Evolutionary conservation across 2,329 filamentous ascomycete genomes (phyloP), one percentile per base, ranked within the genome.

Genomic region (Arthrobotrys entomopaga): DNA sequence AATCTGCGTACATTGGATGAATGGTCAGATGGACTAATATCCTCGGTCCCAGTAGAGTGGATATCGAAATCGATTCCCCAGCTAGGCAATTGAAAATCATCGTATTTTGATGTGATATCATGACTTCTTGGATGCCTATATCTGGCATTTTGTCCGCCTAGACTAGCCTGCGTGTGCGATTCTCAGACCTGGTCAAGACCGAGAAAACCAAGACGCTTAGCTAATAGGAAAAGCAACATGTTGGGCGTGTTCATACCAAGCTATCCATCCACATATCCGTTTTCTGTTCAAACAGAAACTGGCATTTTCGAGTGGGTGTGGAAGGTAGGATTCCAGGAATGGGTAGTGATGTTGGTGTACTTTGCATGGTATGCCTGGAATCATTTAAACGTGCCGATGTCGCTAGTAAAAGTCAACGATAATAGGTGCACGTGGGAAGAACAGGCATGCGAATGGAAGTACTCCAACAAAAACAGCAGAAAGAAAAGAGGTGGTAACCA

Each of bases 71-170:
- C 43, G n/a, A 16, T 10, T 11, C 16, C 46, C 46, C 19, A 49
- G 46, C 46, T 49, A 49, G 46, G 46, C 46, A 49, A 49, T 49
- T 49, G 19, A 3, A 43, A 43, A 16, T 43, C 40, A 43, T 10
- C 40, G 40, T 16, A 43, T 3, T 8, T 49, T 22, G n/a, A 8
- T 49, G 4, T 16, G 6, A 20, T 19, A 16, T 20, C 19, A n/a
- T 11, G 46, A 49, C 19, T 3, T 15, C 13, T 43, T 49, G 19
- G 46, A 20, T 49, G 46, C 46, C 46, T 49, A 49, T 49, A 49
- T 49, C 46, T 22, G 46, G 11, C 46, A 49, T 16, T 16, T 20
- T 49, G 15, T 49, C 19, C 2, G 13, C 46, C 15, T 49, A 16
- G 3, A n/a, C n/a, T 16, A 49, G 46, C 46, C 19, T 10, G n/a